Conservation (phyloP, 257 asterid genomes). For the Solanum peruvianum region DNA sequence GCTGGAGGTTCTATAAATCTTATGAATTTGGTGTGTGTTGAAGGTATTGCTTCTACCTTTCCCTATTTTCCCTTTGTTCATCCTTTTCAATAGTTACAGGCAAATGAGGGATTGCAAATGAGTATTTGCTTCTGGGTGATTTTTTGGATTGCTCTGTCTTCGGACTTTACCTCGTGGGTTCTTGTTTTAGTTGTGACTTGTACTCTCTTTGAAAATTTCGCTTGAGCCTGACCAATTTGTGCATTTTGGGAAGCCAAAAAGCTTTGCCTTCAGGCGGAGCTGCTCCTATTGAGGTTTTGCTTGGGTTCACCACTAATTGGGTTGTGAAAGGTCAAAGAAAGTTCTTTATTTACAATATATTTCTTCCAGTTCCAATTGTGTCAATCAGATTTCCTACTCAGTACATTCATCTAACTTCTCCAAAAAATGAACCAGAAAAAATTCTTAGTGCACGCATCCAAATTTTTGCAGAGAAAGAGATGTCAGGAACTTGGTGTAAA, state of each 20-base stretch:
- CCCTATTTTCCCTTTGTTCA: neutral
- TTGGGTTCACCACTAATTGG: neutral
- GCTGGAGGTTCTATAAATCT: neutral
- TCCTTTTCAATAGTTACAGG: neutral
- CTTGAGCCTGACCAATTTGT: neutral
- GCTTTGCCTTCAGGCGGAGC: neutral
- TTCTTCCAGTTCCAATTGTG: neutral
- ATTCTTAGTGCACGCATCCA: neutral
- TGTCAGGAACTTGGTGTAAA: conserved; percentile 19
- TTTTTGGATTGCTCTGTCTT: neutral
- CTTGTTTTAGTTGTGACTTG: neutral
- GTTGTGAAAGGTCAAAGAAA: neutral
- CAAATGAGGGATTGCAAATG: neutral
- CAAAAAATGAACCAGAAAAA: neutral
- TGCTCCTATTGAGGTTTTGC: neutral
- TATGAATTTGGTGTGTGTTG: neutral
- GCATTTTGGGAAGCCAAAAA: neutral
- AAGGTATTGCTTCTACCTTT: neutral
- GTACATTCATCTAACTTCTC: neutral
- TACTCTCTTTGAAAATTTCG: neutral
- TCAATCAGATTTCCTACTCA: neutral
- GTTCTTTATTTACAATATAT: neutral
- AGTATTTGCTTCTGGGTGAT: neutral
- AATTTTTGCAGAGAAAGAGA: conserved; percentile 35
- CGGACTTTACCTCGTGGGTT: neutral